Conservation (phyloP, 1,139 yeast genomes). For the Nakaseomyces bracarensis region DNA sequence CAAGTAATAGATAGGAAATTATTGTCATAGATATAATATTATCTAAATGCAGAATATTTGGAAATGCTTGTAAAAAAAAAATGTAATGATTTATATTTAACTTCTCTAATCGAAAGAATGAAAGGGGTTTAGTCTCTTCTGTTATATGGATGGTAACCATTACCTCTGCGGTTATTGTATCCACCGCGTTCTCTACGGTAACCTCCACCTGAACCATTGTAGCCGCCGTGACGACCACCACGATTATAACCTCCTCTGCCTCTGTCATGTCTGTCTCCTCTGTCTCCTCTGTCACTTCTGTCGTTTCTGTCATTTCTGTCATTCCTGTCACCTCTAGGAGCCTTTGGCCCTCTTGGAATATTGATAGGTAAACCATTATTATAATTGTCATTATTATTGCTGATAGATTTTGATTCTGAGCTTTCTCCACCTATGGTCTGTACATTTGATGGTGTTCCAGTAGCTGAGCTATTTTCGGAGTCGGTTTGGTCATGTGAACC, state of each 20-base stretch:
- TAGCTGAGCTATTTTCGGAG: neutral
- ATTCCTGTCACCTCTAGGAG: constrained; percentile 15
- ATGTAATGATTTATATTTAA: no score
- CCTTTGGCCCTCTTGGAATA: constrained; percentile 35
- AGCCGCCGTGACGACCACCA: constrained; percentile 15
- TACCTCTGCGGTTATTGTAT: constrained; percentile 16
- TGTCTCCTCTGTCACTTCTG: constrained; percentile 12
- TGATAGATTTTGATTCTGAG: constrained; percentile 14
- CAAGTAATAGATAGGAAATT: neutral
- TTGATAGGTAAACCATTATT: constrained; percentile 20
- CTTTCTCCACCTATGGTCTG: constrained; percentile 28
- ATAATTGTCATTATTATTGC: constrained; percentile 14
- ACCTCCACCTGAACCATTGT: constrained; percentile 10
- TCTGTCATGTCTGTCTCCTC: constrained; percentile 21
- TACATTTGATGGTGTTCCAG: constrained; percentile 15
- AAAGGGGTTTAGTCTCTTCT: constrained; percentile 12
- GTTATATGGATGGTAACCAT: constrained; percentile 26
- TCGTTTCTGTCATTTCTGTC: constrained; percentile 19
- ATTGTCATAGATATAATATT: no score
- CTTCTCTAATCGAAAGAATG: no score
- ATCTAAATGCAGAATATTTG: constrained; percentile 1
- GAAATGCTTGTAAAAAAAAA: neutral
- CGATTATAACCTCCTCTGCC: constrained; percentile 26
- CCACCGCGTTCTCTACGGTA: constrained; percentile 20
- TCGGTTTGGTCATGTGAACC: constrained; percentile 1